These are phyloP conservation scores for Cucurbita moschata DNA, from an alignment of 306 rosid species.

Conservation along the genomic window DNA sequence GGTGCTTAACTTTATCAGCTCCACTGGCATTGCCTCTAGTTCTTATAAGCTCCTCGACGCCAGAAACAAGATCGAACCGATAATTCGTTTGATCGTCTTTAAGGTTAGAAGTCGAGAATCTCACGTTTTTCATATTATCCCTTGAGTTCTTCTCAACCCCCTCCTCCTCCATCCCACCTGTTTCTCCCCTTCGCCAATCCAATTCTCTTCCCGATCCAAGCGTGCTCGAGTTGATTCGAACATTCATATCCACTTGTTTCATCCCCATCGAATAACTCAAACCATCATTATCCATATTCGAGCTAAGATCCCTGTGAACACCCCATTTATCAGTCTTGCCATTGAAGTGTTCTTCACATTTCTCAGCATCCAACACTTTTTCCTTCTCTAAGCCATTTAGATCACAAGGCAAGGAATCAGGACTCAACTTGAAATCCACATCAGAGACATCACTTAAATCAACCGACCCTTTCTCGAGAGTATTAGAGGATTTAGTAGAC, in stretches of 20 bases:
- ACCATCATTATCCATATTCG: conserved; percentile 20
- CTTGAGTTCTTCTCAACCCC: conserved; percentile 26
- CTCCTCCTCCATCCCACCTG: conserved; percentile 25
- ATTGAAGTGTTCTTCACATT: conserved; percentile 14
- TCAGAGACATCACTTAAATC: conserved; percentile 37
- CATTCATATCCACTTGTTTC: conserved; percentile 24
- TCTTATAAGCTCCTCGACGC: conserved; percentile 36
- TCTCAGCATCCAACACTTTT: conserved; percentile 17
- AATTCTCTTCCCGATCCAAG: conserved; percentile 27
- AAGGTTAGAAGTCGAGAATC: conserved; percentile 48
- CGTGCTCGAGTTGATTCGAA: conserved; percentile 18
- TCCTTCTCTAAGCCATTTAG: conserved; percentile 27
- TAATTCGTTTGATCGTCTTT: conserved; percentile 53
- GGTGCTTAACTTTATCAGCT: conserved; percentile 34
- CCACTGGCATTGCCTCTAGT: conserved; percentile 33
- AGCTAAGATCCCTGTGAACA: conserved; percentile 21
- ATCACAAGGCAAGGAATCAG: conserved; percentile 21
- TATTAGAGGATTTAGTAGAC: conserved; percentile 29
- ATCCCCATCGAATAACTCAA: conserved; percentile 25
- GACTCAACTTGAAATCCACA: conserved; percentile 31
- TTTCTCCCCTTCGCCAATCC: conserved; percentile 45
- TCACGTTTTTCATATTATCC: conserved; percentile 39
- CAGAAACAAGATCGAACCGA: conserved; percentile 22
- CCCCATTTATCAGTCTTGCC: conserved; percentile 20
- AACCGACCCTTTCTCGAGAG: conserved; percentile 32